A percentile compares a stretch with the other conserved stretches of the same genome.
phyloP scores from a whole-genome alignment of 2,329 filamentous ascomycete species.

The Coniochaeta sp. region DNA sequence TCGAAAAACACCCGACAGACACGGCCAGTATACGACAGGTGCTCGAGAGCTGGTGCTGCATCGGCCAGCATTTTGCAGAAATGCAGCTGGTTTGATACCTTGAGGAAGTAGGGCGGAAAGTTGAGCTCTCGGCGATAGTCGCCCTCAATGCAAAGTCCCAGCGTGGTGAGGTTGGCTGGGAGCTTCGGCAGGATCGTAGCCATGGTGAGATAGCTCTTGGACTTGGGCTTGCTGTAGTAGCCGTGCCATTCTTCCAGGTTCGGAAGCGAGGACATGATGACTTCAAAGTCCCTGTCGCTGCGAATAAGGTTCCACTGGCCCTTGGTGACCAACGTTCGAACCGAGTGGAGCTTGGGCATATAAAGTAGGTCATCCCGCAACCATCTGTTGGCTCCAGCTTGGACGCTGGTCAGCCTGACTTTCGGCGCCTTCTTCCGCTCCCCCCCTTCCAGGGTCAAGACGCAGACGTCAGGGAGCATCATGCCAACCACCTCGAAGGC shows the following conservation, averaged over 20 bases:
- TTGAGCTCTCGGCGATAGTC: constrained; percentile 61
- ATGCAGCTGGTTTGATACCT: constrained; percentile 52
- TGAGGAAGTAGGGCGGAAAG: constrained; percentile 53
- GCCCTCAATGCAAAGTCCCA: constrained; percentile 64
- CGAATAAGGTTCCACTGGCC: constrained; percentile 74
- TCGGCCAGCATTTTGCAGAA: constrained; percentile 59
- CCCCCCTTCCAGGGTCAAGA: constrained; percentile 69
- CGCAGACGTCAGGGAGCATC: constrained; percentile 52
- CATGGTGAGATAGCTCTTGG: constrained; percentile 66
- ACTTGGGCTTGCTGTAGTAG: constrained; percentile 65
- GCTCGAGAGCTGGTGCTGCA: constrained; percentile 54
- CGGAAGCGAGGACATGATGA: constrained; percentile 55
- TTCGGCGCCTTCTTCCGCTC: constrained; percentile 69
- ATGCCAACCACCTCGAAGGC: constrained; percentile 57
- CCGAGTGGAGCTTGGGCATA: constrained; percentile 36
- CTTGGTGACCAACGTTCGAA: constrained; percentile 63
- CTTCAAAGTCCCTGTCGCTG: constrained; percentile 52
- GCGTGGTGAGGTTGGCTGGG: constrained; percentile 49
- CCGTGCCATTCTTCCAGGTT: constrained; percentile 56
- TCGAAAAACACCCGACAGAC: constrained; percentile 65
- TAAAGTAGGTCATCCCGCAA: not conserved
- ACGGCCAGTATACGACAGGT: constrained; percentile 65
- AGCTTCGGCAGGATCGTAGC: constrained; percentile 53
- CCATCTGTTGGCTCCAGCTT: not conserved
- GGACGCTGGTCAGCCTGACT: constrained; percentile 37